Percentiles rank a stretch among this genome's conserved stretches.
Evolutionary conservation across 768 basidiomycete genomes (phyloP).

Genomic region (Hirschioporus abietinus): DNA sequence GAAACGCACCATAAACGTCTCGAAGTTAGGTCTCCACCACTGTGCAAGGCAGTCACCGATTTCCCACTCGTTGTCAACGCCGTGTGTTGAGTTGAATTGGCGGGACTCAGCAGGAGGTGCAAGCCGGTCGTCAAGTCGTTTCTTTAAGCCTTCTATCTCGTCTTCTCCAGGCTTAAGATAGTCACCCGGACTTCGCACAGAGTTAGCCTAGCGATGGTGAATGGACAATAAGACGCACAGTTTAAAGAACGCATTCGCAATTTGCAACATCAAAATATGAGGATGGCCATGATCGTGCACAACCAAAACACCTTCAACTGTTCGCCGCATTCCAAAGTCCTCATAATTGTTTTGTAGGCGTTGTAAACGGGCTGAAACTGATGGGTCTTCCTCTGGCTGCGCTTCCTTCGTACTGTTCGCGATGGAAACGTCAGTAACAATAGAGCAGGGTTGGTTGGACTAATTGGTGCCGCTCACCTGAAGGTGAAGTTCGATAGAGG

Average conservation of each 20-base stretch:
- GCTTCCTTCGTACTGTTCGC: slow-evolving; percentile 81
- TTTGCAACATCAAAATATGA: slow-evolving; percentile 96
- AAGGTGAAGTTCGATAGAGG: slow-evolving; percentile 91
- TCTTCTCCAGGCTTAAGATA: slow-evolving; percentile 96
- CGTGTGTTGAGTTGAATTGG: slow-evolving; percentile 72
- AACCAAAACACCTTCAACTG: slow-evolving; percentile 84
- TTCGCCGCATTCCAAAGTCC: slow-evolving; percentile 93
- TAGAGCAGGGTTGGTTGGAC: slow-evolving; percentile 2
- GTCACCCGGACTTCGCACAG: slow-evolving; percentile 79
- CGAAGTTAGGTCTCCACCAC: slow-evolving; percentile 98
- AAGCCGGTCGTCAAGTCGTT: slow-evolving; percentile 82
- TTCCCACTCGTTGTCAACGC: slow-evolving; percentile 88
- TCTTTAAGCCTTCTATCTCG: slow-evolving; percentile 86
- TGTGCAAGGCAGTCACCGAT: slow-evolving; percentile 95
- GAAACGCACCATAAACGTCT: slow-evolving; percentile 90
- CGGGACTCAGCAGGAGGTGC: slow-evolving; percentile 67
- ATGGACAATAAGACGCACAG: slow-evolving; percentile 48
- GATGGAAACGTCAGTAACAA: slow-evolving; percentile 11
- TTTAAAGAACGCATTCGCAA: slow-evolving; percentile 99
- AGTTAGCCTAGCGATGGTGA: slow-evolving; percentile 4
- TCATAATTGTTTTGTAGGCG: slow-evolving; percentile 95
- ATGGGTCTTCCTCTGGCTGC: slow-evolving; percentile 96
- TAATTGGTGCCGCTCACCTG: slow-evolving; percentile 42
- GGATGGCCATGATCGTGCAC: slow-evolving; percentile 97
- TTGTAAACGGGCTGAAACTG: slow-evolving; percentile 89